Evolutionary conservation across 805 yeast genomes (phyloP), one percentile per base, ranked within the genome.

Genomic region (Ogataea chonburiensis): DNA sequence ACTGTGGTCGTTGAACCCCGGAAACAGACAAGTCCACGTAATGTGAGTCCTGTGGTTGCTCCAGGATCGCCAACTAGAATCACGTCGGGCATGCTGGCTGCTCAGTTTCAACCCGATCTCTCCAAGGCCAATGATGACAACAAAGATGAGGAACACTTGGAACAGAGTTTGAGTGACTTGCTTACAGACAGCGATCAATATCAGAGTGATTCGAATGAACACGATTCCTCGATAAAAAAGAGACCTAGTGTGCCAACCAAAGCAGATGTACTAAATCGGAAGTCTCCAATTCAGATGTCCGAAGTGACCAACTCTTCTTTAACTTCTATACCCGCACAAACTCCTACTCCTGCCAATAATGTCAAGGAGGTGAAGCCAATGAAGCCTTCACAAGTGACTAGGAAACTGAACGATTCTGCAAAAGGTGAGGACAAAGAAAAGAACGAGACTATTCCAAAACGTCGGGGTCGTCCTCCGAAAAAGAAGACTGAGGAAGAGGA

Each of bases 1-100:
- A 49, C 54, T 3, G 52, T 50, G 12, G 37, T 43, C 3, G 38
- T 45, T 4, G 55, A 53, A 21, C 60, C 60, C 14, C 34, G 39
- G 6, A 60, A 61, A 28, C 42, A 46, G 5, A 24, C 30, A 3
- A 51, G 52, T 29, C 47, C 53, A 2, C 49, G 53, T 34, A 29
- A 42, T 10, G 58, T 52, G 1, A 58, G 64, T 10, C 63, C 63
- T 5, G 49, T 60, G 4, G 49, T 57, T 20, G 60, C 60, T 10
- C 49, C 47, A 14, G 66, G 65, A 1, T 59, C 64, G 3, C 64
- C 64, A 8, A 51, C 49, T 23, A 52, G 67, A 49, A 60, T 63
- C 21, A 60, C 65, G 2, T 61, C 67, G 3, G 67, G 67, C 7
- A 63, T 63, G 67, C 45, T 63, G 12, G 39, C 44, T 7, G 14